These are phyloP conservation scores for Neoscytalidium dimidiatum DNA, from an alignment of 2,329 filamentous ascomycete genomes.

Conservation along the genomic window DNA sequence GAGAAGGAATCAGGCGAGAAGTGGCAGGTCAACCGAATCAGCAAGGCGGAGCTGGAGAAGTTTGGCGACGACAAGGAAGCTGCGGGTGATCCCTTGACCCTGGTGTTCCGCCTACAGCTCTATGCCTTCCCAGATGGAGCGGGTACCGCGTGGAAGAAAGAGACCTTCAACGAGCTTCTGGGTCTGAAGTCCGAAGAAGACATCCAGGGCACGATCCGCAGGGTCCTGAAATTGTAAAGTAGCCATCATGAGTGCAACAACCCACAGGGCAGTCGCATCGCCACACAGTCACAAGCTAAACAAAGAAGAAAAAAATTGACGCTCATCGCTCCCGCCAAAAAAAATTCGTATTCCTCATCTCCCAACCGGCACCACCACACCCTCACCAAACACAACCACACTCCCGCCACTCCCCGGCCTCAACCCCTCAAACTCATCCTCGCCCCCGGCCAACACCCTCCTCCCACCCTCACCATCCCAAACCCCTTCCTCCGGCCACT, in stretches of 20 bases:
- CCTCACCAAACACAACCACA: background rate
- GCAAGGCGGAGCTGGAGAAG: background rate
- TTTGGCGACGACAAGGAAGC: background rate
- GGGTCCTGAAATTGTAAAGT: background rate
- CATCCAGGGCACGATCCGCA: background rate
- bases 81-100: background rate
- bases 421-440: background rate
- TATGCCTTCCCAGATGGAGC: background rate
- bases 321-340: no score
- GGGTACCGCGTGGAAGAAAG: background rate
- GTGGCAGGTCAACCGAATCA: conserved; percentile 48
- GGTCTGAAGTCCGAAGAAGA: background rate
- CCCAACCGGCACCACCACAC: background rate
- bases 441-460: background rate
- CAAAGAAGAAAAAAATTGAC: background rate
- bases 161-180: background rate
- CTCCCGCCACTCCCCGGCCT: background rate
- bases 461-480: background rate
- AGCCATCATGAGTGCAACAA: no score
- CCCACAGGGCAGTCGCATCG: no score
- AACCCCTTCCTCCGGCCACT: background rate
- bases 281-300: background rate
- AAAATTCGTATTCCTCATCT: background rate
- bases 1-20: conserved; percentile 56
- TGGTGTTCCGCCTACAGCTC: background rate